Evolutionary conservation across 176 grass and related monocot genomes (phyloP), one percentile per base, ranked within the genome.

Genomic region (Urochloa ruziziensis): DNA sequence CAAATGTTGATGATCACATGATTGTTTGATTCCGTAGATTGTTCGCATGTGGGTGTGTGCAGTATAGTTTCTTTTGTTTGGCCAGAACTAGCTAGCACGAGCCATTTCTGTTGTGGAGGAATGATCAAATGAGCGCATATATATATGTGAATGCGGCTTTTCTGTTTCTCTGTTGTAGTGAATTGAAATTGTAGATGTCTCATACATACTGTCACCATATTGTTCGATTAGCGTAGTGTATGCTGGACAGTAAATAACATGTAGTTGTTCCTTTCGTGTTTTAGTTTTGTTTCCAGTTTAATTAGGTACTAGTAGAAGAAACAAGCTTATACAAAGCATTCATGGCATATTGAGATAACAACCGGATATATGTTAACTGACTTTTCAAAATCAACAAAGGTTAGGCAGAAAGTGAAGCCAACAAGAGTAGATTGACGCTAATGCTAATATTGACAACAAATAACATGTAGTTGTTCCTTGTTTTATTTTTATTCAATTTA

Each of bases 1-100:
- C 29, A 17, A 48, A n/a, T 65, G 57, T 21, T 63, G 11, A 17
- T 14, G 15, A 29, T 11, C 17, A 28, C 32, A 5, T 32, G 80
- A n/a, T 51, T 52, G 40, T 36, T 71, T 51, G 40, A 32, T 51
- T 52, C 59, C 56, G 44, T 73, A 70, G 34, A 76, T 84, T 52
- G 23, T 54, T 81, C 2, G 13, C 54, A 62, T 2, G 33, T 3
- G 11, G 5, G 4, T 48, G 1, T 85, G 65, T 79, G 53, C 18
- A 51, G 23, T 84, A 59, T 67, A 25, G 2, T 47, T 49, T 36
- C 32, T 5, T 39, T 25, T 8, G 0, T 10, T 10, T 18, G 51
- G 36, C 40, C 24, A 40, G 4, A 16, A 9, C 6, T 36, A 28
- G 21, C 34, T 18, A 52, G n/a, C 35, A 53, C 16, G 11, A 21